Conservation (phyloP, 805 yeast genomes). For the Ogataea nonfermentans region DNA sequence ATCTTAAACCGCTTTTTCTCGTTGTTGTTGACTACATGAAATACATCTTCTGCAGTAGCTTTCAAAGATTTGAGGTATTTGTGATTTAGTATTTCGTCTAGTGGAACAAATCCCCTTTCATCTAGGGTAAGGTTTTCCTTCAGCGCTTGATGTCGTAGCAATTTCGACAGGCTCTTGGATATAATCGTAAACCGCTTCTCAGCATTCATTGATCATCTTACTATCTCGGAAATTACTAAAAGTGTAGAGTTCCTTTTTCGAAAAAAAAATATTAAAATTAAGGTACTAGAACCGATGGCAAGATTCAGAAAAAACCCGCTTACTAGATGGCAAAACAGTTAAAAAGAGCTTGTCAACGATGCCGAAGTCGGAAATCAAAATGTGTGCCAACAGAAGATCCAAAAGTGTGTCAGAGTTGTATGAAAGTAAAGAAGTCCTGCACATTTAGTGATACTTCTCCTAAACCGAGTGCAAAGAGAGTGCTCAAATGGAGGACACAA, state of each 20-base stretch:
- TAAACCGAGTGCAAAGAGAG: too few species aligned
- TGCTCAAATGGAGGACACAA: too few species aligned
- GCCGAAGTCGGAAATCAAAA: conserved; percentile 21
- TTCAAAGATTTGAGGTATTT: conserved; percentile 55
- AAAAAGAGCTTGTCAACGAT: conserved; percentile 19
- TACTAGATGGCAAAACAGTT: background rate
- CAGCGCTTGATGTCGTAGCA: conserved; percentile 83
- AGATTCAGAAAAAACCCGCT: too few species aligned
- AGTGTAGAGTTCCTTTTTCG: too few species aligned
- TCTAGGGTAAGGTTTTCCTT: conserved; percentile 67
- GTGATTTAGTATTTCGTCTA: conserved; percentile 53
- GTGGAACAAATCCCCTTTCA: conserved; percentile 59
- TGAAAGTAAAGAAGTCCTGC: conserved; percentile 8
- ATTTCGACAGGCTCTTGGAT: conserved; percentile 71
- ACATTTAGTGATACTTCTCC: background rate
- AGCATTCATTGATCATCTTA: background rate
- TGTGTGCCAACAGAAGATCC: conserved; percentile 10
- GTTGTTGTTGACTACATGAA: conserved; percentile 59
- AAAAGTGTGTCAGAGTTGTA: conserved; percentile 12
- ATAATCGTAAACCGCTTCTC: conserved; percentile 33
- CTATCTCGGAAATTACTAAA: conserved; percentile 2
- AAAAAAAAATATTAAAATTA: too few species aligned
- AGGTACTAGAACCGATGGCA: background rate
- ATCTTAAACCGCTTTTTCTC: conserved; percentile 71
- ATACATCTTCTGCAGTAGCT: conserved; percentile 56